These are phyloP conservation scores for Guadua angustifolia DNA, from an alignment of 176 grass and related monocot species.

Conservation along the genomic window DNA sequence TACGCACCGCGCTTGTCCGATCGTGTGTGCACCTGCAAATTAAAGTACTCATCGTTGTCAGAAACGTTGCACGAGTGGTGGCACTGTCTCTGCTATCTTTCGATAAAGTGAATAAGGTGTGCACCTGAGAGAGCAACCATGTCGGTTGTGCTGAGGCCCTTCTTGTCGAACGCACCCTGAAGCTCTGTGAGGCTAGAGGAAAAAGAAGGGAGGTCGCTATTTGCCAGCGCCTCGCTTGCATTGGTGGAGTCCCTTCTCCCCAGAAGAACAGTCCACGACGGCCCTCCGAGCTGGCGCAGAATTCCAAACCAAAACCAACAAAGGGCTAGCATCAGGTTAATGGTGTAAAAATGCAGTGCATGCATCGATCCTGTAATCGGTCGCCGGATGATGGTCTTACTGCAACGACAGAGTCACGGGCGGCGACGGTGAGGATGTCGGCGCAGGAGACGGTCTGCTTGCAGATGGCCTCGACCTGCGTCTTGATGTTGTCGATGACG, in stretches of 20 bases:
- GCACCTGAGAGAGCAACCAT: constrained; percentile 74
- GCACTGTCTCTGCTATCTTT: too few relatives aligned
- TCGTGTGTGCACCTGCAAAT: constrained; percentile 66
- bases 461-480: constrained; percentile 64
- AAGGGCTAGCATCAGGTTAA: background rate
- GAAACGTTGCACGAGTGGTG: too few relatives aligned
- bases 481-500: constrained; percentile 65
- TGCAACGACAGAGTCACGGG: constrained; percentile 68
- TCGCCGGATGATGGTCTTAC: constrained; percentile 8
- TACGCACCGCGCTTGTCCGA: constrained; percentile 57
- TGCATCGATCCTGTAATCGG: background rate
- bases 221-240: constrained; percentile 25
- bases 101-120: too few relatives aligned
- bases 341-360: background rate
- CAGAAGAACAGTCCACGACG: constrained; percentile 56
- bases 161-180: background rate
- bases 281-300: constrained; percentile 54
- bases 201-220: constrained; percentile 33
- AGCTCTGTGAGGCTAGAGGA: background rate
- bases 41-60: too few relatives aligned
- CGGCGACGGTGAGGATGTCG: constrained; percentile 71
- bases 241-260: constrained; percentile 57
- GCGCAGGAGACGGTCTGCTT: constrained; percentile 75
- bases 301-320: background rate
- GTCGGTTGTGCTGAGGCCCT: constrained; percentile 42